These are phyloP conservation scores for Thermothelomyces thermophilus DNA, from an alignment of 2,329 filamentous ascomycete genomes.

Conservation along the genomic window DNA sequence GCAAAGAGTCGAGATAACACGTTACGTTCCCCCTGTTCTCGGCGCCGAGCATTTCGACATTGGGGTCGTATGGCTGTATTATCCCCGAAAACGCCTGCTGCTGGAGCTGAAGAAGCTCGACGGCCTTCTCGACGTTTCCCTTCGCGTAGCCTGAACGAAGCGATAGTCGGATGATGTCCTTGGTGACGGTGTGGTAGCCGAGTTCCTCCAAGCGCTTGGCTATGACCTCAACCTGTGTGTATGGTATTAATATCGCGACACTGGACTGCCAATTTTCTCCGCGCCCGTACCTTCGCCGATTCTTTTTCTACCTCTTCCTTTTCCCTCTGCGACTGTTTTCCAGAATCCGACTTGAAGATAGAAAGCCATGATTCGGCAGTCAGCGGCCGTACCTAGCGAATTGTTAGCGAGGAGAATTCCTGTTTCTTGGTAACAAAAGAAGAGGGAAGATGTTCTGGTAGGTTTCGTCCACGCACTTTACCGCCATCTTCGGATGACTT, in stretches of 20 bases:
- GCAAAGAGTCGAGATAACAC: slow-evolving; percentile 86
- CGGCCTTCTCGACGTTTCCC: slow-evolving; percentile 66
- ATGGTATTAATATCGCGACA: neutral
- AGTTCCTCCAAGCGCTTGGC: slow-evolving; percentile 36
- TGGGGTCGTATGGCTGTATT: slow-evolving; percentile 66
- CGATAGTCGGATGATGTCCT: slow-evolving; percentile 52
- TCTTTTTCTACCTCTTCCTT: slow-evolving; percentile 27
- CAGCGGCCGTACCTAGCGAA: slow-evolving; percentile 43
- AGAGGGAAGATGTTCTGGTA: too few species aligned
- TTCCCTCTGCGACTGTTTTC: slow-evolving; percentile 39
- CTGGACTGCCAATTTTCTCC: too few species aligned
- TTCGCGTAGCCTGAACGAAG: slow-evolving; percentile 58
- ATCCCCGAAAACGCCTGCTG: slow-evolving; percentile 76
- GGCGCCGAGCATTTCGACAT: slow-evolving; percentile 69
- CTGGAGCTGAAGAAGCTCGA: slow-evolving; percentile 69
- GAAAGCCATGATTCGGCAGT: slow-evolving; percentile 54
- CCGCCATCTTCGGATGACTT: slow-evolving; percentile 49
- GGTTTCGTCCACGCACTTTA: slow-evolving; percentile 39
- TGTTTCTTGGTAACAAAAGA: too few species aligned
- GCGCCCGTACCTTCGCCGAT: slow-evolving; percentile 41
- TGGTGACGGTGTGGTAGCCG: slow-evolving; percentile 40
- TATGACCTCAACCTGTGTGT: slow-evolving; percentile 36
- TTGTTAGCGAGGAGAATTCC: slow-evolving; percentile 17
- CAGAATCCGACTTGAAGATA: slow-evolving; percentile 57
- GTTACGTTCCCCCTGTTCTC: slow-evolving; percentile 81